Evolutionary conservation across 192 early-diverging fungal genomes (phyloP).

Genomic region (Entrophospora sp.): DNA sequence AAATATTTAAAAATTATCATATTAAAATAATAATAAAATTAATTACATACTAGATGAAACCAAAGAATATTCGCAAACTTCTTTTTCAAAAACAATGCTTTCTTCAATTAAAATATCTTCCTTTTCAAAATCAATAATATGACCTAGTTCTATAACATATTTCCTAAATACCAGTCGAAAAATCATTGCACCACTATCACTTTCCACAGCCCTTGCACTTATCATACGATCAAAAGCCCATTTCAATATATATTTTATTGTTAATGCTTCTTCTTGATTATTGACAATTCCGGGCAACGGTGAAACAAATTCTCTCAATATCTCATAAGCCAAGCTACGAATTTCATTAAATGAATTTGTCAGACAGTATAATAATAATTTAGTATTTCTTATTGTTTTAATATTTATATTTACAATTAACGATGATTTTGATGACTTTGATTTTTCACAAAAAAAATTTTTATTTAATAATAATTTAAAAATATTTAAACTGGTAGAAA

Average conservation of each 20-base stretch:
- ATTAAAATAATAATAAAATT: too few species aligned
- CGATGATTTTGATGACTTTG: too few species aligned
- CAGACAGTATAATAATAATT: slow-evolving; percentile 53
- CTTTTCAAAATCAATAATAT: slow-evolving; percentile 28
- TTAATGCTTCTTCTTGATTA: too few species aligned
- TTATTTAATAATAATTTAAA: slow-evolving; percentile 41
- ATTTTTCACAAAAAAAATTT: slow-evolving; percentile 46
- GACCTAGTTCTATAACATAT: slow-evolving; percentile 52
- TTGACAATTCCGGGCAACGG: slow-evolving; percentile 54
- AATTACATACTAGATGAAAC: too few species aligned
- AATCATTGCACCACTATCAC: slow-evolving; percentile 75
- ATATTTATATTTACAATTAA: too few species aligned
- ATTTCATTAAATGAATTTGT: slow-evolving; percentile 70
- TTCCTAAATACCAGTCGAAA: slow-evolving; percentile 71
- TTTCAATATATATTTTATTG: too few species aligned
- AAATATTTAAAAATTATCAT: not conserved
- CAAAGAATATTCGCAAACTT: too few species aligned
- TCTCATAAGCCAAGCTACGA: slow-evolving; percentile 57
- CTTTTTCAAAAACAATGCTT: too few species aligned
- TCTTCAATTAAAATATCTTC: slow-evolving; percentile 6
- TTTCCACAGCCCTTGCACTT: slow-evolving; percentile 68
- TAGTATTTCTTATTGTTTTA: slow-evolving; percentile 33
- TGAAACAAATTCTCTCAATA: slow-evolving; percentile 60
- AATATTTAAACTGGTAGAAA: slow-evolving; percentile 52
- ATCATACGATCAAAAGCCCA: slow-evolving; percentile 53